A percentile compares a stretch with the other conserved stretches of the same genome.
phyloP scores from a whole-genome alignment of 2,329 filamentous ascomycete species.

The Rosellinia necatrix region DNA sequence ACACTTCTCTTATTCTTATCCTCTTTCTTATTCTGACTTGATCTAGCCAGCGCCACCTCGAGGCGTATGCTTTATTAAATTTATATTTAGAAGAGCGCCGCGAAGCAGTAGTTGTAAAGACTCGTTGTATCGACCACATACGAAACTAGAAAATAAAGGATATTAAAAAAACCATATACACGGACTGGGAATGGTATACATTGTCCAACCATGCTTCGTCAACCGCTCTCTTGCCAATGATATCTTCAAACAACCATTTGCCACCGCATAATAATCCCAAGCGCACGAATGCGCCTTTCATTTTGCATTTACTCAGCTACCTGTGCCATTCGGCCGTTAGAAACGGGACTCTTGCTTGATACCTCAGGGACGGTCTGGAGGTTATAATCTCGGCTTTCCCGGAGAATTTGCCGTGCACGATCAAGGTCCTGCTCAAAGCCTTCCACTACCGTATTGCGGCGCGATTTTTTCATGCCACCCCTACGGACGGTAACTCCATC shows the following conservation, averaged over 20 bases:
- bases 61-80: background rate
- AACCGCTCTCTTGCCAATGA: constrained; percentile 11
- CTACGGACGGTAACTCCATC: background rate
- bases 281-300: constrained; percentile 23
- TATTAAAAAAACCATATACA: constrained; percentile 20
- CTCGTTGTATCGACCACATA: constrained; percentile 12
- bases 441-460: constrained; percentile 30
- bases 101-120: background rate
- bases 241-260: constrained; percentile 34
- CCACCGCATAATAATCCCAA: constrained; percentile 35
- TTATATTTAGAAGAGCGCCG: background rate
- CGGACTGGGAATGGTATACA: constrained; percentile 2
- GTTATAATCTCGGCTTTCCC: constrained; percentile 20
- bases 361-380: constrained; percentile 10
- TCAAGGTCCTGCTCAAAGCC: constrained; percentile 28
- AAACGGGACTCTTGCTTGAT: background rate
- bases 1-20: background rate
- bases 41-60: background rate
- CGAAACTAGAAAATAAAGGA: constrained; percentile 20
- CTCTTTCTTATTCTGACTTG: constrained; percentile 17
- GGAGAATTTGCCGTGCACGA: constrained; percentile 17
- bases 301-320: constrained; percentile 26
- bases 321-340: constrained; percentile 17
- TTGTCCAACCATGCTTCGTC: constrained; percentile 1
- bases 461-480: constrained; percentile 14